phyloP scores from a whole-genome alignment of 2,329 filamentous ascomycete genomes.

The Trichophaea hybrida region DNA sequence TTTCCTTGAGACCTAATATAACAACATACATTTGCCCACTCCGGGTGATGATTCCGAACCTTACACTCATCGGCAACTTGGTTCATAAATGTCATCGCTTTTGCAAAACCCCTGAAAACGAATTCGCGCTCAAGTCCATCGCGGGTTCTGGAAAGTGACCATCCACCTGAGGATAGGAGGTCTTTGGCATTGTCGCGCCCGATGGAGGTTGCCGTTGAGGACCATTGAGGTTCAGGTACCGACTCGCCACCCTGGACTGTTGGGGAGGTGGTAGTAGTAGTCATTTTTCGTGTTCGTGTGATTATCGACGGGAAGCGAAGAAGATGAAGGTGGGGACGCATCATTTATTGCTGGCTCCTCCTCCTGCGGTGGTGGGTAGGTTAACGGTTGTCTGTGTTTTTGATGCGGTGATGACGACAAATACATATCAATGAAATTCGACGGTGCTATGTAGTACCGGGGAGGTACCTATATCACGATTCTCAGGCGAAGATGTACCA shows the following conservation, averaged over 20 bases:
- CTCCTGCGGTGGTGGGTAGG: no score
- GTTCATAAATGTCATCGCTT: conserved; percentile 64
- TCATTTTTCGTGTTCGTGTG: background rate
- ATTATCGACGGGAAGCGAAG: no score
- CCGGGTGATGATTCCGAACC: conserved; percentile 54
- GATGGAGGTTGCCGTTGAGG: background rate
- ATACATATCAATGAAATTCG: no score
- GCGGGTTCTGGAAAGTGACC: conserved; percentile 40
- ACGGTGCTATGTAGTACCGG: no score
- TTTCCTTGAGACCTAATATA: background rate
- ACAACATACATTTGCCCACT: conserved; percentile 54
- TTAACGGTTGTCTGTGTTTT: no score
- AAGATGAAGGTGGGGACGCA: no score
- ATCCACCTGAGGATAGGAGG: conserved; percentile 32
- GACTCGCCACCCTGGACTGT: background rate
- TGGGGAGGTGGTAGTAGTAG: background rate
- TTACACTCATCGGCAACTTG: conserved; percentile 53
- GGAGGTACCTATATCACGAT: no score
- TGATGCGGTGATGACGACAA: no score
- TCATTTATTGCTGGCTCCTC: no score
- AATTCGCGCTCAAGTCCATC: conserved; percentile 46
- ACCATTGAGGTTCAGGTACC: background rate
- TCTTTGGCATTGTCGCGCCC: background rate
- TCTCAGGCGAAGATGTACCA: no score
- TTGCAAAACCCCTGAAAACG: conserved; percentile 50